These are phyloP conservation scores for Phanerodontia chrysosporium DNA, from an alignment of 768 basidiomycete species.

Conservation along the genomic window DNA sequence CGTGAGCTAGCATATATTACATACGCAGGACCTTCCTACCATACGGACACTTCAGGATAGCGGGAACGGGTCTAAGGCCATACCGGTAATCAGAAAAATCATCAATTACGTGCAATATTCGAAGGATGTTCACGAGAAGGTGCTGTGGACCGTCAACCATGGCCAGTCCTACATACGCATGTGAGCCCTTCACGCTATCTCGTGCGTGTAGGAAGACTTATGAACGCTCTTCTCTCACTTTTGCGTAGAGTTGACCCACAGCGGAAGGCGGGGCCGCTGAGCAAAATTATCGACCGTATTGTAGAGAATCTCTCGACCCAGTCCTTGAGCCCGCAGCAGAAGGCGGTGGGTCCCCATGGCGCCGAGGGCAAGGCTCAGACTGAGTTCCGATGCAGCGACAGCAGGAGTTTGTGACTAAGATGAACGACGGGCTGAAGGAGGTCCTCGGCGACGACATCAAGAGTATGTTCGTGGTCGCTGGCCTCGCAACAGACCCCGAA, in stretches of 20 bases:
- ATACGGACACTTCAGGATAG: neutral
- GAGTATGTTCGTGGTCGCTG: slow-evolving; percentile 1
- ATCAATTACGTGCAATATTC: neutral
- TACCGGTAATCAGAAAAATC: neutral
- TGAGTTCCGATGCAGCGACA: neutral
- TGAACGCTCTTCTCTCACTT: neutral
- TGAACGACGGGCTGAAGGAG: neutral
- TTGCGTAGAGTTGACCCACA: neutral
- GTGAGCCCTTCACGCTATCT: neutral
- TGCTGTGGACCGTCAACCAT: neutral
- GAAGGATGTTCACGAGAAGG: neutral
- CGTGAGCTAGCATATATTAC: too few species aligned
- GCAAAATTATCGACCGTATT: too few species aligned
- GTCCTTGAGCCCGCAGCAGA: neutral
- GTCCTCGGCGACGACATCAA: slow-evolving; percentile 1
- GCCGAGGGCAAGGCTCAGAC: neutral
- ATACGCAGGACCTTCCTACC: neutral
- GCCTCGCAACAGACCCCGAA: slow-evolving; percentile 1
- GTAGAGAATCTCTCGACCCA: too few species aligned
- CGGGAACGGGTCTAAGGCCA: neutral
- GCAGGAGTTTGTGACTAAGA: neutral
- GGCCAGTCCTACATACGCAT: neutral
- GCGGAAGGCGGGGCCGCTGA: neutral
- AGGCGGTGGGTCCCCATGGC: neutral
- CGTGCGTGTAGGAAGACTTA: neutral